Base-by-base conservation (phyloP, 2,329 filamentous ascomycete genomes). In the Pseudocercospora vitis region DNA sequence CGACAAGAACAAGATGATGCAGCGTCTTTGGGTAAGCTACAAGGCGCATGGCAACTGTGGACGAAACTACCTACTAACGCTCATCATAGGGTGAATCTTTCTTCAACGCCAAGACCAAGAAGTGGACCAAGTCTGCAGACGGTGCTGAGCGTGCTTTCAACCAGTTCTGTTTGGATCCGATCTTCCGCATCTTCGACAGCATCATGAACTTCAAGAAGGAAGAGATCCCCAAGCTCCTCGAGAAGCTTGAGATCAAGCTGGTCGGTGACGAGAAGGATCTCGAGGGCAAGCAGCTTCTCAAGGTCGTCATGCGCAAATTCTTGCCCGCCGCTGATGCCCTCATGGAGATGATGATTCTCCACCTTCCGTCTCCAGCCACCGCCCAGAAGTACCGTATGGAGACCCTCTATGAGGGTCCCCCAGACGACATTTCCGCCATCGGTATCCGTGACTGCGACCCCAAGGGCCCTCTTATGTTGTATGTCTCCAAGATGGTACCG, bases 401-500 rank as follows among this genome's bases (percentile, higher is more conserved):
- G 85, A 96, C 91, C 74, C 85, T 99, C 65, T 99, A 99, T 82
- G 94, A 99, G 84, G 94, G 94, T 84, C 94, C 94, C 69, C 72
- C 80, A 56, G 94, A 99, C 74, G 94, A 99, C 70, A 87, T 90
- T 77, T 86, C 86, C 69, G 91, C 88, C 81, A 88, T 96, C 74
- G 91, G 86, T 84, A 96, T 99, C 84, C 91, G 91, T 71, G 91
- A 97, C 84, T 97, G 94, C 77, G 90, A 99, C 77, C 83, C 92
- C 78, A 95, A 96, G 83, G 94, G 84, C 76, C 89, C 92, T 71
- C 94, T 99, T 78, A 99, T 99, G 94, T 84, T 97, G 68, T 99
- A 99, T 88, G 91, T 99, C 77, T 99, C 94, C 78, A 99, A 99
- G 90, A 99, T 99, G 94, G 94, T 99, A 73, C 94, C 94, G 71